Conservation (phyloP, 179 eudicot species). For the Spinacia oleracea region DNA sequence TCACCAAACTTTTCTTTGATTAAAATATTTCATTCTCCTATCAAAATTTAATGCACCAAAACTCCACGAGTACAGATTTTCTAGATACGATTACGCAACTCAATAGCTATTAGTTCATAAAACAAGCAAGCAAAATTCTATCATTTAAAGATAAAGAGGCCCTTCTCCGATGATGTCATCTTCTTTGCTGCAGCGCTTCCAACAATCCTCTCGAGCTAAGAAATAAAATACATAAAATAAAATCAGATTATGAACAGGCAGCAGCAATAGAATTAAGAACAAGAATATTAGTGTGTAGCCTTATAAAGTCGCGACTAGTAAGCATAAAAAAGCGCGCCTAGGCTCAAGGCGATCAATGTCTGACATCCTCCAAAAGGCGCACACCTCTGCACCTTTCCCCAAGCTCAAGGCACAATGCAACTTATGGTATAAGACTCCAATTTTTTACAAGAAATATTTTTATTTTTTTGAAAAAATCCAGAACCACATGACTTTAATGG, state of each 20-base stretch:
- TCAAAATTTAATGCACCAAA: background rate
- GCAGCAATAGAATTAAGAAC: background rate
- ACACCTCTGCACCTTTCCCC: no score
- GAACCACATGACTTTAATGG: no score
- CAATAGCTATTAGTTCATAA: background rate
- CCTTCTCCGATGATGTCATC: constrained; percentile 71
- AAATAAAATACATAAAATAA: constrained; percentile 10
- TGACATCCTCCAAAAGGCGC: no score
- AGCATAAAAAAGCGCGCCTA: no score
- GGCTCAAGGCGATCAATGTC: no score
- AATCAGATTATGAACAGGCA: background rate
- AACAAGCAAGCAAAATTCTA: background rate
- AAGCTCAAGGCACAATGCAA: no score
- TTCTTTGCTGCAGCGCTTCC: constrained; percentile 77
- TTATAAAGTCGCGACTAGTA: background rate
- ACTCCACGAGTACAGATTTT: background rate
- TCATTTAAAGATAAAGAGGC: constrained; percentile 61
- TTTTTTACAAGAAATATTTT: no score
- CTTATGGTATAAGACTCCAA: no score
- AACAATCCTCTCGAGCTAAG: constrained; percentile 80
- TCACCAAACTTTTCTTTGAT: background rate
- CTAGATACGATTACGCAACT: background rate
- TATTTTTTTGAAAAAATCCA: no score
- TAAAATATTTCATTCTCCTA: background rate
- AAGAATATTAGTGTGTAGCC: background rate